Conservation (phyloP, 495 filamentous ascomycete genomes). For the Saxispiralis lemnorum region DNA sequence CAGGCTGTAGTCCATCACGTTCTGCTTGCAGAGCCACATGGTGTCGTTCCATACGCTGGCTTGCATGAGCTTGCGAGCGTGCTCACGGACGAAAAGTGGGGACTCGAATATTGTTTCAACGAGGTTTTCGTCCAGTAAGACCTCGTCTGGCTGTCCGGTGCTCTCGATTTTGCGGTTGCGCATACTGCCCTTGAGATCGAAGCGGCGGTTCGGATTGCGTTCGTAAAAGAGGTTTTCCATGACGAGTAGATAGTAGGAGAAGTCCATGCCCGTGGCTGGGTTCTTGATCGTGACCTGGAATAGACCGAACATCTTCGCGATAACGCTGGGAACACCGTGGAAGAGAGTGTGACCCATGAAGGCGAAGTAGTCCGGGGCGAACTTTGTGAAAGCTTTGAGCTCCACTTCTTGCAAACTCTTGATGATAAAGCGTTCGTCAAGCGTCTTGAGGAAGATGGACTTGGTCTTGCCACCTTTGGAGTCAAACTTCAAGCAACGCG, state of each 20-base stretch:
- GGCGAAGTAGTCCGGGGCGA: conserved; percentile 90
- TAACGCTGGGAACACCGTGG: conserved; percentile 87
- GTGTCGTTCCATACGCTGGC: conserved; percentile 90
- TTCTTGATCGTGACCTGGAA: conserved; percentile 96
- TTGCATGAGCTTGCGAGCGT: conserved; percentile 74
- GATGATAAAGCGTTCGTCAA: conserved; percentile 84
- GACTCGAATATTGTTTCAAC: conserved; percentile 98
- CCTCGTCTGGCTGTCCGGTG: conserved; percentile 88
- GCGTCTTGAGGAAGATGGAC: conserved; percentile 91
- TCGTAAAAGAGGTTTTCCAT: conserved; percentile 99
- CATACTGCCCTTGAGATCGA: conserved; percentile 97
- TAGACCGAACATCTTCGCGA: conserved; percentile 98
- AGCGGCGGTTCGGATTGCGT: conserved; percentile 62
- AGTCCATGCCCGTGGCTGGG: conserved; percentile 73
- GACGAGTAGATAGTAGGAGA: conserved; percentile 81
- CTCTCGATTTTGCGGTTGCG: conserved; percentile 88
- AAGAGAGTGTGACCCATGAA: conserved; percentile 94
- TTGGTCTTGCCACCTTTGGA: conserved; percentile 97
- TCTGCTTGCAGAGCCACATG: conserved; percentile 72
- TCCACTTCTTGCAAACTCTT: conserved; percentile 80
- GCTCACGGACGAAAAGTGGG: conserved; percentile 81
- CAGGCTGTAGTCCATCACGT: conserved; percentile 97
- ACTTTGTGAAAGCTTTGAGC: conserved; percentile 80
- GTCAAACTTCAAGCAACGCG: conserved; percentile 92
- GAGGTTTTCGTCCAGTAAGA: conserved; percentile 96